These are phyloP conservation scores for Garcia nutans DNA, from an alignment of 345 rosid species.

Conservation along the genomic window DNA sequence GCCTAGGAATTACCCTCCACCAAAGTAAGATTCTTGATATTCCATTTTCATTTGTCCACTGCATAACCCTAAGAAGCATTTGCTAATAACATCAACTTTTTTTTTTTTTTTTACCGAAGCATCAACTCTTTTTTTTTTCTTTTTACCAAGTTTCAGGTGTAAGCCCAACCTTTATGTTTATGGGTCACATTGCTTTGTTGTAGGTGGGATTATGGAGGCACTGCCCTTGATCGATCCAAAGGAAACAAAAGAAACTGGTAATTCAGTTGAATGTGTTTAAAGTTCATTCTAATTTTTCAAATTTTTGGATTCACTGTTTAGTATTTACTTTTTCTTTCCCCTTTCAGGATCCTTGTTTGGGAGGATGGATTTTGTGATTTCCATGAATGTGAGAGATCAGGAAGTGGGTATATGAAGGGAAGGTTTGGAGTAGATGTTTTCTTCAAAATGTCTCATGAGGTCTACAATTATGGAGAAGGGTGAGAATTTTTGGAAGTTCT, in stretches of 20 bases:
- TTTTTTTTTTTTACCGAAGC: too few species aligned
- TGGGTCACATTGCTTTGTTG: slow-evolving; percentile 27
- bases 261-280: background rate
- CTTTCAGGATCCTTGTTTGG: slow-evolving; percentile 71
- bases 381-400: slow-evolving; percentile 50
- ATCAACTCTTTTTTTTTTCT: too few species aligned
- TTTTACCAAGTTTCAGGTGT: too few species aligned
- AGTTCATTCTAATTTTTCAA: background rate
- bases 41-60: background rate
- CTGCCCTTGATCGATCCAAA: slow-evolving; percentile 59
- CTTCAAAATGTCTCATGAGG: slow-evolving; percentile 84
- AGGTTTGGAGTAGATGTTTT: slow-evolving; percentile 64
- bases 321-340: background rate
- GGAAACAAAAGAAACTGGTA: slow-evolving; percentile 81
- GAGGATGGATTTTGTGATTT: slow-evolving; percentile 78
- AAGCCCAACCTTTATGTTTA: background rate
- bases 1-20: slow-evolving; percentile 81
- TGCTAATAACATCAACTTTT: background rate
- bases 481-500: slow-evolving; percentile 18
- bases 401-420: slow-evolving; percentile 43
- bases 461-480: slow-evolving; percentile 78
- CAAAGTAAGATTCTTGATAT: slow-evolving; percentile 45
- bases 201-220: slow-evolving; percentile 79
- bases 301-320: background rate
- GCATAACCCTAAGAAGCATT: background rate